Percentiles rank a stretch among this genome's conserved stretches.
Conservation (phyloP, 352 stramenopile genomes). For the Globisporangium canariense region DNA sequence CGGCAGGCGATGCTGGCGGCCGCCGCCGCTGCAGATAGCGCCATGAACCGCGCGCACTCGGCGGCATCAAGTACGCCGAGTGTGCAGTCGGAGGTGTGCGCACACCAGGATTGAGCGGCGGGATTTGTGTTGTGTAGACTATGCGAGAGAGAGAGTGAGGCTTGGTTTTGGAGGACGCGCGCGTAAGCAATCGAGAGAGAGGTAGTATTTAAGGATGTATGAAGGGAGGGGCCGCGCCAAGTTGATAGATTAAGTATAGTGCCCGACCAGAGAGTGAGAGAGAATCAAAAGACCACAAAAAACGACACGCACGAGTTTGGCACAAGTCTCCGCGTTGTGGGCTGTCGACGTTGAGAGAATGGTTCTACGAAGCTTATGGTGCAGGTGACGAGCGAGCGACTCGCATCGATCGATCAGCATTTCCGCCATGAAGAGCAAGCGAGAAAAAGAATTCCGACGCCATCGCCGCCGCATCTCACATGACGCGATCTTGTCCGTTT, state of each 20-base stretch:
- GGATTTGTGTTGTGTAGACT: constrained; percentile 9
- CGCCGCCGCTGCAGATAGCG: neutral
- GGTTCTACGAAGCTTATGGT: too few species aligned
- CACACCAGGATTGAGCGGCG: constrained; percentile 1
- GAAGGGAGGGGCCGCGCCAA: neutral
- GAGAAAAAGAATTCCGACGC: too few species aligned
- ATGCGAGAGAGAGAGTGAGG: neutral
- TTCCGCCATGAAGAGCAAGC: too few species aligned
- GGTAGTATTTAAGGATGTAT: constrained; percentile 7
- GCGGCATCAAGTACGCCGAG: neutral
- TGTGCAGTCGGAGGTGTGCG: constrained; percentile 10
- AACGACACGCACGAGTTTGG: too few species aligned
- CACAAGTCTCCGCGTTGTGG: too few species aligned
- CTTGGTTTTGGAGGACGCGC: constrained; percentile 1
- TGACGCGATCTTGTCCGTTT: too few species aligned
- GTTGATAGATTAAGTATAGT: constrained; percentile 11
- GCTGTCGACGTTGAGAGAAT: too few species aligned
- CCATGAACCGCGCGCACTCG: constrained; percentile 1
- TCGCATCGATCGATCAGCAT: too few species aligned
- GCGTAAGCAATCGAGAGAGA: neutral
- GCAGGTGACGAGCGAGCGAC: too few species aligned
- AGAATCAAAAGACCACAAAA: too few species aligned
- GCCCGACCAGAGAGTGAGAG: neutral
- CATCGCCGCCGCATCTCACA: too few species aligned
- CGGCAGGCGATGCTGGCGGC: constrained; percentile 1